Base-by-base conservation (phyloP, 2,329 filamentous ascomycete genomes). In the Fusarium sp. region DNA sequence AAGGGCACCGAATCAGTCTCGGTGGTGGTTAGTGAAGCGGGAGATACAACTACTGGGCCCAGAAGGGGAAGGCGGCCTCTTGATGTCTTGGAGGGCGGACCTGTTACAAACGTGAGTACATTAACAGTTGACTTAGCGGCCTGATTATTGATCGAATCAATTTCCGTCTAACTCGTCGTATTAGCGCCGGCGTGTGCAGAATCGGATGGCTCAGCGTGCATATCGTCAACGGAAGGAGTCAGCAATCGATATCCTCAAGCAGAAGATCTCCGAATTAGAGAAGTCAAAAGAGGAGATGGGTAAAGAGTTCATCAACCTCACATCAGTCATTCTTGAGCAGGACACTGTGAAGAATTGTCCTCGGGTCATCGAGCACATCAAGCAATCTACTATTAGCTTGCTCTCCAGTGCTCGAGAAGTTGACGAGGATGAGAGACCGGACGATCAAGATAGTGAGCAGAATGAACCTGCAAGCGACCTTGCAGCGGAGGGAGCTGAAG, bases 171-270 rank as follows among this genome's bases (percentile, higher is more conserved):
- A 46, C 59, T 33, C 23, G 20, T 2, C 2, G 4, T 28, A 1
- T 8, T 29, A 63, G 59, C 47, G 57, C 7, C 39, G 57, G 9
- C 35, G 59, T 13, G n/a, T 62, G 10, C 59, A 63, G 12, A 63
- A 63, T 5, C 57, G 59, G 1, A 63, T 63, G 57, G 59, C 57
- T 4, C 59, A 63, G 23, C 59, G 59, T 9, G 59, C 59, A 9
- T 63, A 63, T 13, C 59, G 59, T 0, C 57, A 63, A 11, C 59
- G 57, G 12, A 63, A 63, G 15, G 59, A 63, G 6, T 63, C 57
- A 2, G 57, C 57, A 2, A 63, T 63, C 7, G 57, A 62, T 26
- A 10, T 63, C 1, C 6, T 62, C 16, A 63, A 62, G 8, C 41
- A 46, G 3, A 63, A 62, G 3, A 28, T 63, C 3, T 20, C 41